Conservation (phyloP, 2,329 filamentous ascomycete genomes). For the Pseudocercospora fijiensis region DNA sequence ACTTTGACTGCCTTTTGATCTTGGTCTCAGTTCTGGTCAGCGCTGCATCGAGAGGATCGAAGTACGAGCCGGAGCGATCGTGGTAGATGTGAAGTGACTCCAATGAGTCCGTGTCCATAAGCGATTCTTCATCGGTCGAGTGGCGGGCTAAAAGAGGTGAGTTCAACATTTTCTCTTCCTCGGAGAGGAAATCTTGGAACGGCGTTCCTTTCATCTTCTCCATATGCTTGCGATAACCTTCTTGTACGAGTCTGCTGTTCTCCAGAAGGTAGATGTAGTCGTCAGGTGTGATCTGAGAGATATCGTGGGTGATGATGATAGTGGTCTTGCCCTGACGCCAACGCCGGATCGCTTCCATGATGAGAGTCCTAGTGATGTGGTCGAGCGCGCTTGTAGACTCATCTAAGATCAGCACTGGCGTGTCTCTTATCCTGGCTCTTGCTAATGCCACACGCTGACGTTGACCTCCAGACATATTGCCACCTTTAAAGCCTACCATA, state of each 20-base stretch:
- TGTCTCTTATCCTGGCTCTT: slow-evolving; percentile 71
- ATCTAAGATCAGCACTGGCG: slow-evolving; percentile 79
- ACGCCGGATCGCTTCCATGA: slow-evolving; percentile 71
- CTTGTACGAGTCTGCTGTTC: slow-evolving; percentile 63
- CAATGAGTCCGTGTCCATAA: slow-evolving; percentile 8
- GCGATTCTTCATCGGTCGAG: slow-evolving; percentile 20
- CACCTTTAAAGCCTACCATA: slow-evolving; percentile 66
- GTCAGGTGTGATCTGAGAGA: slow-evolving; percentile 67
- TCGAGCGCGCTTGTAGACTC: slow-evolving; percentile 87
- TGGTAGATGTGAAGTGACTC: slow-evolving; percentile 7
- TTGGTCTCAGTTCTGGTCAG: slow-evolving; percentile 32
- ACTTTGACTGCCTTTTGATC: slow-evolving; percentile 27
- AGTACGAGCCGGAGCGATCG: slow-evolving; percentile 9
- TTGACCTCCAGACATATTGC: slow-evolving; percentile 78
- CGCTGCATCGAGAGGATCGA: slow-evolving; percentile 34
- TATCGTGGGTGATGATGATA: slow-evolving; percentile 89
- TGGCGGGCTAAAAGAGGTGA: slow-evolving; percentile 14
- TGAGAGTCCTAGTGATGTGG: slow-evolving; percentile 62
- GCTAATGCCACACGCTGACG: slow-evolving; percentile 79
- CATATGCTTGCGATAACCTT: slow-evolving; percentile 63
- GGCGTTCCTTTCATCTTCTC: slow-evolving; percentile 38
- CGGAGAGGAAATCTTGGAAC: slow-evolving; percentile 36
- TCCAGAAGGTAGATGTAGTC: slow-evolving; percentile 84
- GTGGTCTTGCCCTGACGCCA: slow-evolving; percentile 84
- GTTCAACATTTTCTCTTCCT: slow-evolving; percentile 23